Conservation (phyloP, 805 yeast genomes). For the Candida manassasensis region DNA sequence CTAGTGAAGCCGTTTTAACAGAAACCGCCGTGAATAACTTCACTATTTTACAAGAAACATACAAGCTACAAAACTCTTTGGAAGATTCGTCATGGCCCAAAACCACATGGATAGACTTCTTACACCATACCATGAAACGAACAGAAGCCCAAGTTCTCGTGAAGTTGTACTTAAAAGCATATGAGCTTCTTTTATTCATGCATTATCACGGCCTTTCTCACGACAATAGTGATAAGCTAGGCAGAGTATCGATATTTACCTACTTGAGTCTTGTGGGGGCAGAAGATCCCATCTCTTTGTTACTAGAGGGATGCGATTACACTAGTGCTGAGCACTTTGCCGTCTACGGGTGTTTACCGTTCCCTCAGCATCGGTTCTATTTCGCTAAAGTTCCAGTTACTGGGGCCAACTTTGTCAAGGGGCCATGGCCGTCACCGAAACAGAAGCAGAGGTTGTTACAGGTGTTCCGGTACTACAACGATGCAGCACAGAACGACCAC, state of each 20-base stretch:
- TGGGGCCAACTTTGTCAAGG: background rate
- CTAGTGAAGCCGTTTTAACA: constrained; percentile 9
- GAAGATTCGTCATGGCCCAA: constrained; percentile 32
- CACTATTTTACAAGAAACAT: constrained; percentile 23
- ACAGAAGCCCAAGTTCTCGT: constrained; percentile 26
- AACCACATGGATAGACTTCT: constrained; percentile 33
- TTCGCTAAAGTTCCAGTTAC: constrained; percentile 4
- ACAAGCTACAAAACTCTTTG: constrained; percentile 24
- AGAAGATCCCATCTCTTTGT: constrained; percentile 1
- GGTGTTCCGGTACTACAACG: constrained; percentile 17
- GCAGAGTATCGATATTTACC: background rate
- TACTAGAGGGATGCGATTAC: constrained; percentile 20
- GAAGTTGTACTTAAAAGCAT: constrained; percentile 27
- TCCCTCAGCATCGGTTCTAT: constrained; percentile 16
- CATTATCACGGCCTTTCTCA: constrained; percentile 1
- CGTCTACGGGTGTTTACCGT: constrained; percentile 17
- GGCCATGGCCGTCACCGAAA: background rate
- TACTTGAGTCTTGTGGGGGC: constrained; percentile 1
- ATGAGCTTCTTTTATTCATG: constrained; percentile 22
- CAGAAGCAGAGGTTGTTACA: constrained; percentile 9
- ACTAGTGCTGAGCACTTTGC: constrained; percentile 32
- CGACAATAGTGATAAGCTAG: background rate
- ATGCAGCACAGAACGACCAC: constrained; percentile 3
- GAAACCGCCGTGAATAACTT: constrained; percentile 20
- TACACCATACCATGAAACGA: constrained; percentile 19